phyloP scores from a whole-genome alignment of 2,329 filamentous ascomycete genomes.

The Sporothrix globosa region DNA sequence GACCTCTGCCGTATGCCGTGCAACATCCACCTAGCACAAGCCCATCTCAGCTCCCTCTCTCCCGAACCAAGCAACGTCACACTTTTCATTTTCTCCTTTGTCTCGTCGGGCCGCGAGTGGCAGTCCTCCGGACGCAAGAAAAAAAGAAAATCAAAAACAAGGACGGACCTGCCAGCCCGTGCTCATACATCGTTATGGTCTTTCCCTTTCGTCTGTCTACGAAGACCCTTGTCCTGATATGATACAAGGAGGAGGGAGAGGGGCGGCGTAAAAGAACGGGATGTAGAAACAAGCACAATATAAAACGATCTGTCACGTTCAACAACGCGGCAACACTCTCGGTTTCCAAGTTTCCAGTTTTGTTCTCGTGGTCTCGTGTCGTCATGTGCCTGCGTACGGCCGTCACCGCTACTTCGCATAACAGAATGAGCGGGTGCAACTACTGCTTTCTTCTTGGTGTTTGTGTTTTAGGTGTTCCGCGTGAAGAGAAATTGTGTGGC shows the following conservation, averaged over 20 bases:
- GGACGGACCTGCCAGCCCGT: too few species aligned
- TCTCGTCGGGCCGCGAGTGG: too few species aligned
- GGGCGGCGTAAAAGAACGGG: not conserved
- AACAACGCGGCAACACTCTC: conserved; percentile 11
- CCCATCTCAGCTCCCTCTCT: conserved; percentile 12
- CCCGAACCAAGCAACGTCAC: conserved; percentile 22
- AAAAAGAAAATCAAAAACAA: too few species aligned
- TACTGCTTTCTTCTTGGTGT: not conserved
- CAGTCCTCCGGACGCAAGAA: too few species aligned
- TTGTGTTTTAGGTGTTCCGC: not conserved
- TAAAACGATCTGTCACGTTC: conserved; percentile 15
- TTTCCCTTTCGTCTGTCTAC: not conserved
- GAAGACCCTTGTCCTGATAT: not conserved
- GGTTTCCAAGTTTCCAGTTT: not conserved
- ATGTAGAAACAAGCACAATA: not conserved
- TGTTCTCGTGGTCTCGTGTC: not conserved
- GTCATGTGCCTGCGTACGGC: not conserved
- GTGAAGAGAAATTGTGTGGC: not conserved
- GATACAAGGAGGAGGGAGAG: not conserved
- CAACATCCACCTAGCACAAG: conserved; percentile 2
- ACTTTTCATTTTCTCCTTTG: not conserved
- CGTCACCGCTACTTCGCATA: conserved; percentile 24
- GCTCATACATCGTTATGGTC: not conserved
- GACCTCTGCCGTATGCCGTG: conserved; percentile 8
- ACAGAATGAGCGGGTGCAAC: not conserved